Evolutionary conservation across 2,329 filamentous ascomycete species (phyloP), one percentile per base, ranked within the genome.

Genomic region (Paecilomyces sp.): DNA sequence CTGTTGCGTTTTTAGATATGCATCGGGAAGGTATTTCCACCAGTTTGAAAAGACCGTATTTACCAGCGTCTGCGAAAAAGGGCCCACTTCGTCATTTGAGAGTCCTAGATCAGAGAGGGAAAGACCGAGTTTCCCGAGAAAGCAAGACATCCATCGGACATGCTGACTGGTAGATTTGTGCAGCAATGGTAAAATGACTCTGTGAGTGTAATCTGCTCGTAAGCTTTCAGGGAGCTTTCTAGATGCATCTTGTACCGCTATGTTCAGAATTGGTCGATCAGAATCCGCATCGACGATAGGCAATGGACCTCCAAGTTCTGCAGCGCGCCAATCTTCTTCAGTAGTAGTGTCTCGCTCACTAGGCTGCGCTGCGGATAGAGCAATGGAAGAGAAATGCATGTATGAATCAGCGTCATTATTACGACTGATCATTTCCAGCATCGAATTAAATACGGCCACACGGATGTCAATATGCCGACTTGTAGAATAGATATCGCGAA

Each of bases 71-170:
- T 33, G n/a, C 13, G 41, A 50, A 57, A 67, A 68, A 1, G 66
- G 62, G 9, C 66, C 64, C 56, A 65, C 61, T 31, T 58, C 56
- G 7, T 41, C 30, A 25, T 59, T 34, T 9, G 50, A 41, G 28
- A 62, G 34, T 2, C 30, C 47, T 28, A 50, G 4, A 9, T 58
- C 53, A 4, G 57, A 34, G 3, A 33, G n/a, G 1, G 60, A 50
- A 7, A 64, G 34, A 18, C 56, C 50, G 5, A 62, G 13, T 12
- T 58, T 54, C 1, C n/a, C 3, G n/a, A 67, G 60, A 28, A 68
- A 64, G 5, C 53, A 47, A 2, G 55, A 54, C 58, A 68, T 65
- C 66, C 66, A 68, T n/a, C 61, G 62, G 18, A 60, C 59, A 60
- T 66, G 65, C 24, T 63, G 59, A 9, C 51, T 47, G 3, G 60